These are phyloP conservation scores for Davidsoniella neocaledoniae DNA, from an alignment of 2,329 filamentous ascomycete species.

Conservation along the genomic window DNA sequence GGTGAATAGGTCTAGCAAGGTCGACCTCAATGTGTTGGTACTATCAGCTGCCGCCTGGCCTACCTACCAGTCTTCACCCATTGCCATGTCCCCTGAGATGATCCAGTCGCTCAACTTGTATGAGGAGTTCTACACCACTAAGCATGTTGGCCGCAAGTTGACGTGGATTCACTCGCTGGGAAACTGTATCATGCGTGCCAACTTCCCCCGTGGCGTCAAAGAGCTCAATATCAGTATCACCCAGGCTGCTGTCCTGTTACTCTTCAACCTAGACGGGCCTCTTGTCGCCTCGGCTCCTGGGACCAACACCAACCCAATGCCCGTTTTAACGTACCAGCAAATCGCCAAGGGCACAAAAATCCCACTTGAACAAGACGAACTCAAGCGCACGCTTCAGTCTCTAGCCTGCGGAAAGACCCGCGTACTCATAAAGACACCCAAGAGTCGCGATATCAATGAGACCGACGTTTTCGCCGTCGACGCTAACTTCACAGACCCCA, in stretches of 20 bases:
- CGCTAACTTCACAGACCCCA: conserved; percentile 56
- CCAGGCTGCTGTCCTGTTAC: conserved; percentile 75
- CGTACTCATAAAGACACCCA: conserved; percentile 71
- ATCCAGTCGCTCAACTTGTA: conserved; percentile 64
- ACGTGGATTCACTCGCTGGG: conserved; percentile 90
- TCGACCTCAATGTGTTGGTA: conserved; percentile 60
- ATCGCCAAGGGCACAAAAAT: conserved; percentile 62
- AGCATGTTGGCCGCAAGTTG: conserved; percentile 74
- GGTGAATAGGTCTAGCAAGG: conserved; percentile 20
- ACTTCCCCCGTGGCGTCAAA: conserved; percentile 64
- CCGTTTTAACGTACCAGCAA: conserved; percentile 49
- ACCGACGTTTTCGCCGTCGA: conserved; percentile 82
- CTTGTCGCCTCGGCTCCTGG: conserved; percentile 22
- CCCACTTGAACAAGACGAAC: conserved; percentile 44
- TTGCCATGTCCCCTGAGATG: conserved; percentile 62
- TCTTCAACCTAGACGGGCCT: conserved; percentile 53
- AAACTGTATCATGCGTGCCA: conserved; percentile 70
- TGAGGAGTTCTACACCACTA: conserved; percentile 70
- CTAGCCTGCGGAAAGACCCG: conserved; percentile 81
- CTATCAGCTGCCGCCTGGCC: conserved; percentile 90
- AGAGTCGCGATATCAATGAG: conserved; percentile 58
- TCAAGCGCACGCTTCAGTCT: conserved; percentile 83
- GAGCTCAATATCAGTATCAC: conserved; percentile 83
- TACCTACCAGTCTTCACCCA: conserved; percentile 57
- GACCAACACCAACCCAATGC: too few relatives aligned